phyloP scores from a whole-genome alignment of 352 stramenopile species.

The Globisporangium yorkense region DNA sequence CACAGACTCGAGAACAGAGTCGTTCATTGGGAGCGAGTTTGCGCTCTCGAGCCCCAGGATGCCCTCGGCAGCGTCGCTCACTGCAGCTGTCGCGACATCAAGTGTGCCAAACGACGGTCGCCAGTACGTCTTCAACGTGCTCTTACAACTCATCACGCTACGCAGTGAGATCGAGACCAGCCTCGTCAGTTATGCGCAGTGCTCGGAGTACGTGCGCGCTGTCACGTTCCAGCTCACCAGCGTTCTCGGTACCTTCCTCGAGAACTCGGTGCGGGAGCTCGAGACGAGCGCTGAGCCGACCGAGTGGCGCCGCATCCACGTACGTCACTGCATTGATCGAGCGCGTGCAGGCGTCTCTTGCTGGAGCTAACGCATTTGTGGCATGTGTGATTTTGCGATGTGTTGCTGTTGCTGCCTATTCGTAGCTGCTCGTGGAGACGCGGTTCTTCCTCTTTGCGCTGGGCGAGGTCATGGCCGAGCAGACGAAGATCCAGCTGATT shows the following conservation, averaged over 20 bases:
- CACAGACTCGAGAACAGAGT: conserved; percentile 21
- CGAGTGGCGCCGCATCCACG: conserved; percentile 61
- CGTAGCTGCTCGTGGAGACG: conserved; percentile 64
- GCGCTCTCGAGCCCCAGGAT: conserved; percentile 14
- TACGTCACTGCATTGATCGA: conserved; percentile 19
- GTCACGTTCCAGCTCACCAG: conserved; percentile 53
- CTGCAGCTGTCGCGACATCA: conserved; percentile 3
- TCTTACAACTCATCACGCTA: conserved; percentile 68
- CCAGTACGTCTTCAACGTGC: conserved; percentile 79
- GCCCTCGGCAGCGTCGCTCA: conserved; percentile 17
- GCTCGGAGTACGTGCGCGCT: conserved; percentile 42
- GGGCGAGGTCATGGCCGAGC: conserved; percentile 40
- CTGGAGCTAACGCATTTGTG: background rate
- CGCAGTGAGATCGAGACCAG: conserved; percentile 67
- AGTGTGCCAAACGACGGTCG: conserved; percentile 44
- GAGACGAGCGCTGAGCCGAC: conserved; percentile 13
- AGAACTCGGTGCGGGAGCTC: conserved; percentile 25
- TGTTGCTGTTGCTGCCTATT: background rate
- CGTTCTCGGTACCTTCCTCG: conserved; percentile 37
- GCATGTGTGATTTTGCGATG: background rate
- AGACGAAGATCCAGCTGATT: conserved; percentile 46
- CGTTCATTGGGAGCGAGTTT: conserved; percentile 19
- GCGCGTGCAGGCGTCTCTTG: background rate
- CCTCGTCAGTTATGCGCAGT: conserved; percentile 49
- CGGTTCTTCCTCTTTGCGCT: conserved; percentile 65